Evolutionary conservation across 2,329 filamentous ascomycete species (phyloP), one percentile per base, ranked within the genome.

Genomic region (Aspergillus brunneoviolaceus): DNA sequence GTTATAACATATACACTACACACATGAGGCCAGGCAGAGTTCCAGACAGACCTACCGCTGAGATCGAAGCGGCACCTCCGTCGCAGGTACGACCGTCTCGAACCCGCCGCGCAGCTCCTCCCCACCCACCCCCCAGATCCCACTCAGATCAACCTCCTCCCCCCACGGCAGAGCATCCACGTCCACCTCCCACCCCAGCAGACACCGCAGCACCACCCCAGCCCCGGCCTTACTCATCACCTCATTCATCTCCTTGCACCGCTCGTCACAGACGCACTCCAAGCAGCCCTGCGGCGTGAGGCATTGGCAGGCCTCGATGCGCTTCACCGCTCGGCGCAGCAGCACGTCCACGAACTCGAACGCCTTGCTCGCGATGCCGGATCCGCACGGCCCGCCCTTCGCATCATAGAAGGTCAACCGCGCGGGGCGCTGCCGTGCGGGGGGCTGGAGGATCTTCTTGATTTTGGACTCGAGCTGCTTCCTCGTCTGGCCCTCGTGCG

Each of bases 201-300:
- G 72, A 63, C 84, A 86, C 76, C 89, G 90, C 59, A 98, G 77
- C 31, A 98, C 87, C 25, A 97, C 92, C 58, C 85, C 86, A 7
- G 90, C 89, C 0, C 94, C 94, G 0, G 89, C 91, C 76, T 97
- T 98, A 70, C 90, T 95, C 89, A 97, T 95, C 10, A 98, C 92
- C 70, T 91, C 86, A 72, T 97, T 97, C 57, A 87, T 85, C 75
- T 96, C 87, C 74, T 89, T 91, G 74, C 95, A 98, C 57, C 86
- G 78, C 74, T 96, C 91, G 63, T 88, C 90, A 64, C 89, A 92
- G 49, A 96, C 92, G 75, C 95, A 99, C 75, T 96, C 94, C 23
- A 94, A 78, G 75, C 95, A 98, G 0, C 95, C 95, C 60, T 89
- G 85, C 3, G 77, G 74, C 5, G 65, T 69, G 11, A 86, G 76